Evolutionary conservation across 2,329 filamentous ascomycete genomes (phyloP).

Genomic region (Fusarium sp.): DNA sequence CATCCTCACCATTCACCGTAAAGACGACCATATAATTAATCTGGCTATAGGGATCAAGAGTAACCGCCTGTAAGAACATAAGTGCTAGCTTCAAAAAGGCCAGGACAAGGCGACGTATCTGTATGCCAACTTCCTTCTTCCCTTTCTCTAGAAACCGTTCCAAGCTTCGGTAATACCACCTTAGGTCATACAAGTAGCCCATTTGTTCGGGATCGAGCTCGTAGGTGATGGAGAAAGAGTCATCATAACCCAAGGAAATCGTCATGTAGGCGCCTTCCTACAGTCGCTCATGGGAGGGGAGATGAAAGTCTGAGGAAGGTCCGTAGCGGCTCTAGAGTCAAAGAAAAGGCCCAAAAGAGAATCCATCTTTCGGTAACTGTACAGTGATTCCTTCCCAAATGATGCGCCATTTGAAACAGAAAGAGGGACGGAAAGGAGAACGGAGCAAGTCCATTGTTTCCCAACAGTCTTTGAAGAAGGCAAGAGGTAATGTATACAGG

Average conservation of each 20-base stretch:
- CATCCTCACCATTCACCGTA: not conserved
- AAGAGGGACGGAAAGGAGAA: not conserved
- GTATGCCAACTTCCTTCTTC: not conserved
- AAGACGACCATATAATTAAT: not conserved
- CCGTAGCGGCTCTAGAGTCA: too few species aligned
- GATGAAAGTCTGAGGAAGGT: too few species aligned
- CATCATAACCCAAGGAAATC: not conserved
- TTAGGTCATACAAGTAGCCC: not conserved
- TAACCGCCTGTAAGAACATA: not conserved
- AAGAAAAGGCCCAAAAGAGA: too few species aligned
- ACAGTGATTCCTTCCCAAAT: too few species aligned
- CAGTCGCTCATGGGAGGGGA: too few species aligned
- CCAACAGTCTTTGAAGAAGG: not conserved
- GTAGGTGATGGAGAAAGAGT: not conserved
- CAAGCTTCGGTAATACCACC: not conserved
- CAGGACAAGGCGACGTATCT: not conserved
- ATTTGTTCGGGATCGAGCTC: not conserved
- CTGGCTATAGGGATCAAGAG: not conserved
- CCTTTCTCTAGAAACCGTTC: not conserved
- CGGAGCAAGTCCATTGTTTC: not conserved
- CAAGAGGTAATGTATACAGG: not conserved
- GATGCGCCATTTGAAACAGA: not conserved
- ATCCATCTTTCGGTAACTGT: too few species aligned
- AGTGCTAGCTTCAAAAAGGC: not conserved
- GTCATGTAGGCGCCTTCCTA: too few species aligned